Evolutionary conservation across 1,139 yeast genomes (phyloP).

Genomic region (Kurtzmaniella quercitrusa): DNA sequence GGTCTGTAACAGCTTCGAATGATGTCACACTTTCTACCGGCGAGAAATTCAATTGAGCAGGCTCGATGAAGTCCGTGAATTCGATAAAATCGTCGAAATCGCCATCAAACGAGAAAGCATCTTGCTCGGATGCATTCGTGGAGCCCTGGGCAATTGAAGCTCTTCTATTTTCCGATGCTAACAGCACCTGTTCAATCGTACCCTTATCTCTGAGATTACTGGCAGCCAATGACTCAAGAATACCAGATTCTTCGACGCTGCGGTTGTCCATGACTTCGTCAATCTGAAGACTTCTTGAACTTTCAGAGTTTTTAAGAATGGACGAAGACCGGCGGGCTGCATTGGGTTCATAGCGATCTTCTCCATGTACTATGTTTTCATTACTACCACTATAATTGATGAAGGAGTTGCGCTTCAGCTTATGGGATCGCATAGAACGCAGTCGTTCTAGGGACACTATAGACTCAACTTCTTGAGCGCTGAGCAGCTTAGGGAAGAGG

Average conservation of each 20-base stretch:
- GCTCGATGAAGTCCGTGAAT: conserved; percentile 62
- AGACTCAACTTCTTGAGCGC: conserved; percentile 65
- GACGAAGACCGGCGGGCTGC: conserved; percentile 38
- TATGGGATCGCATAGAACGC: conserved; percentile 52
- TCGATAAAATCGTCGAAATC: conserved; percentile 44
- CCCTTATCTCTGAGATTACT: background rate
- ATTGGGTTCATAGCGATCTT: conserved; percentile 16
- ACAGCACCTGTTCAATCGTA: background rate
- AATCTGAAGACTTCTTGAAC: conserved; percentile 4
- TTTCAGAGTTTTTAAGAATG: conserved; percentile 40
- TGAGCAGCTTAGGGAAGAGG: conserved; percentile 65
- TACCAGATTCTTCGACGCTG: conserved; percentile 2
- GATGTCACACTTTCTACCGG: conserved; percentile 6
- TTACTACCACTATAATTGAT: conserved; percentile 47
- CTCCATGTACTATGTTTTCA: conserved; percentile 36
- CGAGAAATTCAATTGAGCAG: conserved; percentile 41
- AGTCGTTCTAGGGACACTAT: conserved; percentile 70
- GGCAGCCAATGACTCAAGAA: background rate
- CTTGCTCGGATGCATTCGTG: background rate
- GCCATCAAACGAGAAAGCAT: conserved; percentile 10
- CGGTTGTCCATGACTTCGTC: conserved; percentile 8
- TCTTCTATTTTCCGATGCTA: background rate
- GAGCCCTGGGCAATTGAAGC: background rate
- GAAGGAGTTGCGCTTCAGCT: conserved; percentile 37
- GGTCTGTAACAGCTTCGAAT: background rate